phyloP scores from a whole-genome alignment of 1,284 basidiomycete genomes.

The Cryptococcus sp. region DNA sequence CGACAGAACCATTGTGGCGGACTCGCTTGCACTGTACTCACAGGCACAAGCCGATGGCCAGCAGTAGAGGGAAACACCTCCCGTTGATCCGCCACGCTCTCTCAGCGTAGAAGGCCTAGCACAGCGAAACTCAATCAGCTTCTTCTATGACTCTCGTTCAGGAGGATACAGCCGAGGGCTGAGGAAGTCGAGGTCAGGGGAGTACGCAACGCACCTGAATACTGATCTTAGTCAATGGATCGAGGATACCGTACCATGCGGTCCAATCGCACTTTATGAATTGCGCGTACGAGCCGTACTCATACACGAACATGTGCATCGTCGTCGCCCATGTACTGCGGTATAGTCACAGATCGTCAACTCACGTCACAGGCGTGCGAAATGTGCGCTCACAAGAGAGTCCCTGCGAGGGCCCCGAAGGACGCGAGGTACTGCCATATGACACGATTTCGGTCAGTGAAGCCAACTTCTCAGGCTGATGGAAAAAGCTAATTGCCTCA shows the following conservation, averaged over 20 bases:
- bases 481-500: neutral
- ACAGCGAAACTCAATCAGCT: neutral
- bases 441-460: neutral
- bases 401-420: slow-evolving; percentile 8
- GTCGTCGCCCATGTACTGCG: slow-evolving; percentile 19
- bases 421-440: slow-evolving; percentile 11
- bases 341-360: neutral
- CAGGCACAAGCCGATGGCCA: slow-evolving; percentile 14
- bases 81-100: slow-evolving; percentile 22
- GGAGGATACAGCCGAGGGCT: neutral
- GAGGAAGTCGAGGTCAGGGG: no score
- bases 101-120: slow-evolving; percentile 20
- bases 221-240: slow-evolving; percentile 18
- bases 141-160: neutral
- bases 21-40: neutral
- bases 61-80: slow-evolving; percentile 5
- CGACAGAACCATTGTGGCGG: neutral
- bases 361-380: neutral
- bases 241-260: slow-evolving; percentile 19
- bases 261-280: slow-evolving; percentile 19
- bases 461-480: neutral
- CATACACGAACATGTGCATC: slow-evolving; percentile 17
- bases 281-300: slow-evolving; percentile 16
- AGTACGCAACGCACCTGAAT: slow-evolving; percentile 20
- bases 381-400: slow-evolving; percentile 12